Conservation (phyloP, 163 green algal species). For the Chloromonas sp. region DNA sequence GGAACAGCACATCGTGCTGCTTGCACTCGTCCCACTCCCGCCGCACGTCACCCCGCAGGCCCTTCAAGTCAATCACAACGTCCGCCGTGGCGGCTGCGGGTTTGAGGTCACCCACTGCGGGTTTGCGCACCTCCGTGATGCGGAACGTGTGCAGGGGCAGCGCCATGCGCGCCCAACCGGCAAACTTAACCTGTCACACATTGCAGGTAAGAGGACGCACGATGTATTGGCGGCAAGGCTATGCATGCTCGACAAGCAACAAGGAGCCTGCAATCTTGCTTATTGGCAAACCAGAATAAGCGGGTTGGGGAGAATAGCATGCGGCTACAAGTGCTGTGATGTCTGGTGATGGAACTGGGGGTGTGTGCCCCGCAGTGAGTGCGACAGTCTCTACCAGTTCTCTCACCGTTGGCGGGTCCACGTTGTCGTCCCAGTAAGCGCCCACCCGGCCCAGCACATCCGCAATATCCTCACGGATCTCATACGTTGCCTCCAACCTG, state of each 20-base stretch:
- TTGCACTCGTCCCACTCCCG: constrained; percentile 81
- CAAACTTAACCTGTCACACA: constrained; percentile 47
- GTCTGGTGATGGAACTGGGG: too few relatives aligned
- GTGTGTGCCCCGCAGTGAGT: too few relatives aligned
- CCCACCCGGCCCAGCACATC: constrained; percentile 67
- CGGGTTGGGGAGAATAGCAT: too few relatives aligned
- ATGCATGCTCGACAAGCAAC: too few relatives aligned
- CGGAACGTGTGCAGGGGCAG: constrained; percentile 60
- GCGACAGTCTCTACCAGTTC: too few relatives aligned
- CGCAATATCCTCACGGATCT: constrained; percentile 74
- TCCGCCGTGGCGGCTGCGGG: constrained; percentile 76
- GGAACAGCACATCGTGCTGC: constrained; percentile 94
- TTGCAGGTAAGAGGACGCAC: too few relatives aligned
- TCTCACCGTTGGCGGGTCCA: constrained; percentile 1
- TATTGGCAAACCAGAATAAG: too few relatives aligned
- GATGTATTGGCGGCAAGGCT: too few relatives aligned
- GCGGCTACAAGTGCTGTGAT: too few relatives aligned
- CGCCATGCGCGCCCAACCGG: constrained; percentile 91
- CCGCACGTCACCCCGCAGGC: constrained; percentile 59
- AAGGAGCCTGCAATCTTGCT: too few relatives aligned
- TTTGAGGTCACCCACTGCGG: constrained; percentile 79
- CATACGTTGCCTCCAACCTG: constrained; percentile 79
- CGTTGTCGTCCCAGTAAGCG: constrained; percentile 40
- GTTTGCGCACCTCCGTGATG: constrained; percentile 36
- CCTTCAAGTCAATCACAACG: constrained; percentile 59